Conservation (phyloP, 352 stramenopile species). For the Phytophthora fragariae region DNA sequence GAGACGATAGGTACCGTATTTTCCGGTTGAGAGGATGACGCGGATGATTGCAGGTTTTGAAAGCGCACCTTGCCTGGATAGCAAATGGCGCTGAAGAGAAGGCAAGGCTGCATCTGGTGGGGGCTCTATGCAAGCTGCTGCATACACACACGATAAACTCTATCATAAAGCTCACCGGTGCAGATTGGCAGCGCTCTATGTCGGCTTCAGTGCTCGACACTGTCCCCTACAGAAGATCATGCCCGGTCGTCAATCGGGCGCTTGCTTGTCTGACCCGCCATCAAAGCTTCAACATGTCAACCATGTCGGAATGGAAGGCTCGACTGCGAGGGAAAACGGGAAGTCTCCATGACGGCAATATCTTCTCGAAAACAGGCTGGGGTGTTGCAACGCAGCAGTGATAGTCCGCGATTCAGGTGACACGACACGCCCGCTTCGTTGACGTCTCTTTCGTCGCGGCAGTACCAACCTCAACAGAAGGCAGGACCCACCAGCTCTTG, state of each 20-base stretch:
- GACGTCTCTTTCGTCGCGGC: conserved; percentile 12
- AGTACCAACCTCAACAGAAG: conserved; percentile 20
- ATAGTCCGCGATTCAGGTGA: conserved; percentile 24
- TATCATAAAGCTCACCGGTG: not conserved
- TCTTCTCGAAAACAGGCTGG: conserved; percentile 36
- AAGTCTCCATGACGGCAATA: conserved; percentile 22
- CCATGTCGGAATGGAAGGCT: conserved; percentile 18
- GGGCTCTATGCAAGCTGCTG: conserved; percentile 12
- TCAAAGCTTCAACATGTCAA: conserved; percentile 28
- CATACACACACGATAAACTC: not conserved
- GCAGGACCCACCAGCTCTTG: not conserved
- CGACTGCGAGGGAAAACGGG: conserved; percentile 4
- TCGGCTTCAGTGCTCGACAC: not conserved
- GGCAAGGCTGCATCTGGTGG: conserved; percentile 23
- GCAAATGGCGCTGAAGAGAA: conserved; percentile 28
- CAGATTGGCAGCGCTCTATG: conserved; percentile 6
- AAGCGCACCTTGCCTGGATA: conserved; percentile 3
- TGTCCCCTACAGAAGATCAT: conserved; percentile 8
- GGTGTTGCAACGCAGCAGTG: conserved; percentile 25
- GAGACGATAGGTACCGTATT: not conserved
- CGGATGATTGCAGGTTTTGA: not conserved
- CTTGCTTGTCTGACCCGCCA: conserved; percentile 6
- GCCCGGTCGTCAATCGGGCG: conserved; percentile 18
- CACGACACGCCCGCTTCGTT: conserved; percentile 8
- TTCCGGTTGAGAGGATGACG: not conserved